A percentile compares a stretch with the other conserved stretches of the same genome.
Conservation (phyloP, 2,329 filamentous ascomycete species). For the Aphanoascus verrucosus region DNA sequence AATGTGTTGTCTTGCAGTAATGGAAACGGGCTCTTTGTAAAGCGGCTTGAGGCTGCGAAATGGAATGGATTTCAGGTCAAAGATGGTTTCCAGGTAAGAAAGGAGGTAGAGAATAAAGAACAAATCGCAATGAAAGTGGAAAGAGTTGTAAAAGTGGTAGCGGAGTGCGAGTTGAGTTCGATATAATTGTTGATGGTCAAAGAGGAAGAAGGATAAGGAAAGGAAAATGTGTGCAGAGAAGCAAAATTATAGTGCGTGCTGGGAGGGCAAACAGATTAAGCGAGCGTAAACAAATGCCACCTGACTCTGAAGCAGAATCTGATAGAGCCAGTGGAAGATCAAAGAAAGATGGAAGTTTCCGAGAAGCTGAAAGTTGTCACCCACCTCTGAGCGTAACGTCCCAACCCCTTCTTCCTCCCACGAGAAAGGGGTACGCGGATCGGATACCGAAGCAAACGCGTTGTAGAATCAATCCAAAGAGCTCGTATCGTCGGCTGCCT, state of each 20-base stretch:
- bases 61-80: neutral
- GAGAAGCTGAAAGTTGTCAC: neutral
- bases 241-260: constrained; percentile 3
- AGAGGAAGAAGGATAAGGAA: neutral
- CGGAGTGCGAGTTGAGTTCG: neutral
- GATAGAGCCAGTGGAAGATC: neutral
- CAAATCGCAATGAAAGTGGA: neutral
- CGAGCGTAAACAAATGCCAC: constrained; percentile 1
- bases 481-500: no score
- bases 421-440: neutral
- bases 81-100: no score
- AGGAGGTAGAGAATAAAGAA: neutral
- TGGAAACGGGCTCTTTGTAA: no score
- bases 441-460: no score
- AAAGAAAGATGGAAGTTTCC: neutral
- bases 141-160: neutral
- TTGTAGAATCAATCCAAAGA: no score
- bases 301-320: neutral
- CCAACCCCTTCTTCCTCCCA: neutral
- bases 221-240: neutral
- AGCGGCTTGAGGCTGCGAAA: neutral
- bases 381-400: neutral
- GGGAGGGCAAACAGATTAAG: neutral
- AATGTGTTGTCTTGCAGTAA: no score
- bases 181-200: no score